Conservation (phyloP, 2,329 filamentous ascomycete genomes). For the Pseudogymnoascus sp. region DNA sequence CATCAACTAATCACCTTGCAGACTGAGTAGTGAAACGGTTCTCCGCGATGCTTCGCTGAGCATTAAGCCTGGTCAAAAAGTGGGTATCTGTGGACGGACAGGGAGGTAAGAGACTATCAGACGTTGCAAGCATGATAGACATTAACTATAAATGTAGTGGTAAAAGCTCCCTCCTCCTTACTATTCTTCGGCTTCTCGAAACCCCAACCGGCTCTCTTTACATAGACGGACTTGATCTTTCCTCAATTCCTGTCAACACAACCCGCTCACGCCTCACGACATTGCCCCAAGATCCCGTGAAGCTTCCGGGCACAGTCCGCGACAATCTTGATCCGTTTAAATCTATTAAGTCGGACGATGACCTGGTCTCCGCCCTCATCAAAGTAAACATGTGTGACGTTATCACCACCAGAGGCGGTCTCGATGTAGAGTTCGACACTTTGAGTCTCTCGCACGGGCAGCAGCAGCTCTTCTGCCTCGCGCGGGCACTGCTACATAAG, state of each 20-base stretch:
- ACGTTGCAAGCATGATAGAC: not conserved
- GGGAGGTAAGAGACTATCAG: slow-evolving; percentile 21
- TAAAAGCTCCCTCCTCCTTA: slow-evolving; percentile 34
- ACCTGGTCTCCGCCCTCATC: slow-evolving; percentile 35
- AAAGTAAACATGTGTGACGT: slow-evolving; percentile 36
- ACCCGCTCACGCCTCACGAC: slow-evolving; percentile 34
- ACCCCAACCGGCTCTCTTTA: slow-evolving; percentile 34
- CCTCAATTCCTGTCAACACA: slow-evolving; percentile 32
- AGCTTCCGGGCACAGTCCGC: slow-evolving; percentile 39
- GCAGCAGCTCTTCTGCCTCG: slow-evolving; percentile 81
- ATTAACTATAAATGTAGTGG: slow-evolving; percentile 17
- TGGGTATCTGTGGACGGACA: slow-evolving; percentile 30
- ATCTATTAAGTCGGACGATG: slow-evolving; percentile 29
- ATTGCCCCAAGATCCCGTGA: slow-evolving; percentile 38
- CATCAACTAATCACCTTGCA: not conserved
- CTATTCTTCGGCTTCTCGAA: slow-evolving; percentile 35
- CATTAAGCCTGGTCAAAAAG: slow-evolving; percentile 28
- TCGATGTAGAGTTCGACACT: slow-evolving; percentile 1
- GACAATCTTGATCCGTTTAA: slow-evolving; percentile 39
- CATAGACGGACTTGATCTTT: slow-evolving; percentile 40
- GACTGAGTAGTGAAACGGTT: not conserved
- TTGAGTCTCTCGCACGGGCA: slow-evolving; percentile 47
- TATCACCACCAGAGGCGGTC: slow-evolving; percentile 7
- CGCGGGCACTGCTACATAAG: slow-evolving; percentile 76
- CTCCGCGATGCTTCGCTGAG: not conserved